phyloP scores from a whole-genome alignment of 164 flowering plant genomes.

The Vitis riparia region DNA sequence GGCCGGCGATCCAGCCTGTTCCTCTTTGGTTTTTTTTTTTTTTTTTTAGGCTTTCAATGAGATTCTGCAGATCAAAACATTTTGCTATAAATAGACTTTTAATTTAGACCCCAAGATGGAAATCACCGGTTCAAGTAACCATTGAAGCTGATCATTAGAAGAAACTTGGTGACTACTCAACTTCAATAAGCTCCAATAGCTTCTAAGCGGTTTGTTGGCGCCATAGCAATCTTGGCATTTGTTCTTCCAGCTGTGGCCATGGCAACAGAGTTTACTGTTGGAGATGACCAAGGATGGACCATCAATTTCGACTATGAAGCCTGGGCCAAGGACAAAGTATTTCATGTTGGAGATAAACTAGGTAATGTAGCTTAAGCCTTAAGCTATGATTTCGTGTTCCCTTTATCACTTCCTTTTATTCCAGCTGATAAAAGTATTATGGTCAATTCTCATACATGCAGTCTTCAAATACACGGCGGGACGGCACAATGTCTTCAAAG shows the following conservation, averaged over 20 bases:
- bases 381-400: neutral
- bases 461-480: conserved; percentile 3
- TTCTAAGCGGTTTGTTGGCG: too few species aligned
- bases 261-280: conserved; percentile 12
- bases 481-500: conserved; percentile 9
- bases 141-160: too few species aligned
- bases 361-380: neutral
- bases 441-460: neutral
- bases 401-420: neutral
- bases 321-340: conserved; percentile 13
- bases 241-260: neutral
- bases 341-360: conserved; percentile 16
- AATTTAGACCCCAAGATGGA: too few species aligned
- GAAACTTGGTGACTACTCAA: too few species aligned
- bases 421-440: neutral
- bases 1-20: too few species aligned
- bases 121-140: too few species aligned
- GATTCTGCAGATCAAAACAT: too few species aligned
- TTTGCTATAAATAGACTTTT: too few species aligned
- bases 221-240: too few species aligned
- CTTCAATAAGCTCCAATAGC: too few species aligned
- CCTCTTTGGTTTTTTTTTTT: too few species aligned
- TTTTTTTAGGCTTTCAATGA: too few species aligned
- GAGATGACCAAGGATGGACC: conserved; percentile 23
- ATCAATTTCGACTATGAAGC: conserved; percentile 11